Conservation (phyloP, 1,284 basidiomycete genomes). For the Peniophora sp. region DNA sequence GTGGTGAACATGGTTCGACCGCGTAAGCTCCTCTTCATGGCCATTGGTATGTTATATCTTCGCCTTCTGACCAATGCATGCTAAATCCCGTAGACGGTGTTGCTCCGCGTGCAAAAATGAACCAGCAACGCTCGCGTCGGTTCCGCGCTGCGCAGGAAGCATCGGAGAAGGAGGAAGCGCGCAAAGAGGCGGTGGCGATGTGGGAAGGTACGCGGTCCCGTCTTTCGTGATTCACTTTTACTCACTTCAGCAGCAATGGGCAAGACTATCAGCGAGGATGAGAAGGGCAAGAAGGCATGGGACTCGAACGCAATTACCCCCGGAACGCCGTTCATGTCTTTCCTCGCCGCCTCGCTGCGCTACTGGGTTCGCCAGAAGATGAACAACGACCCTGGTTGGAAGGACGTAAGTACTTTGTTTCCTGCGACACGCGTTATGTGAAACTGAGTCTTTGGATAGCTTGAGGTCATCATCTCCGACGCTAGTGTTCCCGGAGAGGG, state of each 20-base stretch:
- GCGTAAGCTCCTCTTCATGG: conserved; percentile 94
- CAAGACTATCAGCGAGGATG: conserved; percentile 79
- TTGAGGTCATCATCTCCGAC: conserved; percentile 96
- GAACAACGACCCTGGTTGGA: conserved; percentile 95
- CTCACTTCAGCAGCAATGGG: conserved; percentile 66
- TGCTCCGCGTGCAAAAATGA: conserved; percentile 98
- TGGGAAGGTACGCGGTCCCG: conserved; percentile 63
- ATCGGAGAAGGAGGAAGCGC: conserved; percentile 85
- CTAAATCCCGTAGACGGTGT: conserved; percentile 70
- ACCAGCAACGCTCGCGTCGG: conserved; percentile 93
- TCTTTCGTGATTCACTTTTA: neutral
- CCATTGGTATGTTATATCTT: conserved; percentile 64
- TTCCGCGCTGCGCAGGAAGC: conserved; percentile 96
- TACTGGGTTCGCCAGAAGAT: conserved; percentile 98
- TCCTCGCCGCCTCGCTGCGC: conserved; percentile 81
- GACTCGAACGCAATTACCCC: conserved; percentile 99
- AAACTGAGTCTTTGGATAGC: conserved; percentile 31
- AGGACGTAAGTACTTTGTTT: conserved; percentile 73
- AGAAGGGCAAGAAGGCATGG: conserved; percentile 85
- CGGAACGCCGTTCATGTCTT: conserved; percentile 97
- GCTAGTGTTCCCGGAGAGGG: conserved; percentile 97
- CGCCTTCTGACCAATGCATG: neutral
- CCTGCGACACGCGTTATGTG: too few species aligned
- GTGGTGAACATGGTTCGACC: conserved; percentile 97
- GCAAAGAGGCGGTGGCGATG: conserved; percentile 71